Evolutionary conservation across 2,329 filamentous ascomycete species (phyloP), one percentile per base, ranked within the genome.

Genomic region (Fusarium torulosum): DNA sequence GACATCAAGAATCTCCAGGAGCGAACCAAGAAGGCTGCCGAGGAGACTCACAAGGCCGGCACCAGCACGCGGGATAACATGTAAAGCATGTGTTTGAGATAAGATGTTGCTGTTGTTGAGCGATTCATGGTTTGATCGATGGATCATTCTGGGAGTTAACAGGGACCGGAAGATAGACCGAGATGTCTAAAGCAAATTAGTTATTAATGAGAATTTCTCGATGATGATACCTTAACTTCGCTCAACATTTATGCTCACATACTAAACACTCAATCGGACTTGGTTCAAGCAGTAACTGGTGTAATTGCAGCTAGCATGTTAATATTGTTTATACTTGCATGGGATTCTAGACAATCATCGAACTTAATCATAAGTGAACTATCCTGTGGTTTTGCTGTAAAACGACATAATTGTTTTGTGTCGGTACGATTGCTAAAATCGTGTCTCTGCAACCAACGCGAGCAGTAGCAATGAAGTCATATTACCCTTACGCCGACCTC

Each of bases 1-100:
- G 78, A 83, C 49, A 78, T 84, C 66, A 79, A 80, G 65, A 73
- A 79, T 52, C 74, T 90, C 77, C 85, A 90, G 80, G 81, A 90
- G 75, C 81, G 84, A 76, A 90, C 88, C 27, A 88, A 87, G 79
- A 72, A 77, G 63, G 70, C 81, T 47, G 82, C 85, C 2, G 77
- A 79, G 72, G 81, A 86, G 76, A 81, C 74, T 47, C 63, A 65
- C 62, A 84, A 83, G 79, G 74, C 77, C 11, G 82, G 82, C 41
- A 86, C 83, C n/a, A 85, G 83, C 72, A 79, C 79, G 76, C 75
- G 72, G 27, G 82, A 85, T 49, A 77, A 77, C 11, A 70, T 84
- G 73, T 83, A 76, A 75, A 40, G 15, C 20, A 27, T 25, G 20
- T 2, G 10, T 23, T 23, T 23, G 17, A 27, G 14, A 19, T 5